Percentiles rank a stretch among this genome's conserved stretches.
Evolutionary conservation across 495 filamentous ascomycete genomes (phyloP).

Genomic region (Penicillium herquei): DNA sequence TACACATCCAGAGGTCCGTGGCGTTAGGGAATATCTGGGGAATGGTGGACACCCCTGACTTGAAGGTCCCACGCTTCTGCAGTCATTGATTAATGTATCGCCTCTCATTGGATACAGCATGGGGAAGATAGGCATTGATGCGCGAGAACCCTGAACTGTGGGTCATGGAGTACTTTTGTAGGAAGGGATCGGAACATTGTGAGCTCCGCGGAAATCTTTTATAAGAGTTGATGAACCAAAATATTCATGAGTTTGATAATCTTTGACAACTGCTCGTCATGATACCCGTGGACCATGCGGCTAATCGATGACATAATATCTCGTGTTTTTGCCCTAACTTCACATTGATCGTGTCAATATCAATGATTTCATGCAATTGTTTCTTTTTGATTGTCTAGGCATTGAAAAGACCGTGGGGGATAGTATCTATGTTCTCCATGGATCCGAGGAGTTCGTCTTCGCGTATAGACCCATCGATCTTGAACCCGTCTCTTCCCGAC

Average conservation of each 20-base stretch:
- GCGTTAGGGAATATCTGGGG: too few species aligned
- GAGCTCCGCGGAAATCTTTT: constrained; percentile 28
- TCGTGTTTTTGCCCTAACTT: not conserved
- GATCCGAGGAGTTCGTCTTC: too few species aligned
- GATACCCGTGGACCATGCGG: not conserved
- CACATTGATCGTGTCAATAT: not conserved
- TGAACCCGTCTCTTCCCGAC: too few species aligned
- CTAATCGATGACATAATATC: not conserved
- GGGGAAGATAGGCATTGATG: constrained; percentile 13
- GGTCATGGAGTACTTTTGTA: not conserved
- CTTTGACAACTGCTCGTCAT: not conserved
- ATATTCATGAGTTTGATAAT: not conserved
- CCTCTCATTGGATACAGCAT: constrained; percentile 19
- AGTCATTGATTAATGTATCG: constrained; percentile 20
- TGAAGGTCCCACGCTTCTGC: not conserved
- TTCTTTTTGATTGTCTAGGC: not conserved
- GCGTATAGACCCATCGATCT: too few species aligned
- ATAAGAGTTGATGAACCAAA: not conserved
- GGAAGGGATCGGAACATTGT: constrained; percentile 5
- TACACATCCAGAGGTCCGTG: too few species aligned
- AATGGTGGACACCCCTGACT: constrained; percentile 14
- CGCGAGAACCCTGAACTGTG: constrained; percentile 4
- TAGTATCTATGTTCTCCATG: not conserved
- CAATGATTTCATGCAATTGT: not conserved
- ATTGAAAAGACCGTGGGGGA: not conserved